phyloP scores from a whole-genome alignment of 306 rosid genomes.

The Chamaecrista fasciculata region DNA sequence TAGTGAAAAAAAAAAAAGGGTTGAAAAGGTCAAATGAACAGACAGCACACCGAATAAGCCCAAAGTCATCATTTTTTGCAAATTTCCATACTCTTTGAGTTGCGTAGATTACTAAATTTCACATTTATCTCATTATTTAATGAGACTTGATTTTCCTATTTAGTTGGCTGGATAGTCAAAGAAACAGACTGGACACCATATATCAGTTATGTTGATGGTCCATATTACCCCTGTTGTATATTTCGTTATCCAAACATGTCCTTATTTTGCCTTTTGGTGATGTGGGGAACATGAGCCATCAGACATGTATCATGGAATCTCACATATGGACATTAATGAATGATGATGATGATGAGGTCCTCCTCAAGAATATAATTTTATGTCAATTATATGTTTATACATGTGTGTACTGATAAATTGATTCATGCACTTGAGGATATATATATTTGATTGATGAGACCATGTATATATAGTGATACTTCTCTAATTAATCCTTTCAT shows the following conservation, averaged over 20 bases:
- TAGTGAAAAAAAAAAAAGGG: neutral
- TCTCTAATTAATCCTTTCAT: no score
- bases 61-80: constrained; percentile 28
- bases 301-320: neutral
- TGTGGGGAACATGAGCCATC: neutral
- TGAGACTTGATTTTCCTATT: constrained; percentile 33
- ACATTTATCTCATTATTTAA: constrained; percentile 21
- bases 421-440: no score
- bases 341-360: constrained; percentile 1
- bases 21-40: constrained; percentile 39
- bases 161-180: constrained; percentile 46
- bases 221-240: constrained; percentile 8
- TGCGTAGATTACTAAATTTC: constrained; percentile 31
- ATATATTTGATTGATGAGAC: no score
- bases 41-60: constrained; percentile 30
- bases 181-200: constrained; percentile 48
- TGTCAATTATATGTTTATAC: no score
- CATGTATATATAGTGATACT: no score
- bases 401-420: no score
- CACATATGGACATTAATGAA: neutral
- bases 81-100: constrained; percentile 28
- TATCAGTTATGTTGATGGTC: neutral
- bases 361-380: no score
- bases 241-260: neutral
- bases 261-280: neutral